Conservation (phyloP, 116 monocot genomes). For the Posidonia oceanica region DNA sequence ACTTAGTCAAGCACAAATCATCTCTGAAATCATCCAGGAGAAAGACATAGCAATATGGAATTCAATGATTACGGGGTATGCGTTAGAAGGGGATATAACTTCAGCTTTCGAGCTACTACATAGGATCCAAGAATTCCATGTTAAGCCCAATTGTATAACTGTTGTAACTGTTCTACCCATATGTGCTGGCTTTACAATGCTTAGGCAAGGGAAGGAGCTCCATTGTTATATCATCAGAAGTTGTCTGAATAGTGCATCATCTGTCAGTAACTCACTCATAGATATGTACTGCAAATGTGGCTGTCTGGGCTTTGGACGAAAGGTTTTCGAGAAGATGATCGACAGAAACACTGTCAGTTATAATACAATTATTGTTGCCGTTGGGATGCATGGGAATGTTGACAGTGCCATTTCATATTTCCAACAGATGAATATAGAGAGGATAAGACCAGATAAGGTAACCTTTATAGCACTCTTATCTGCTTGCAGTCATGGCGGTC, state of each 20-base stretch:
- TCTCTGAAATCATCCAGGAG: conserved; percentile 16
- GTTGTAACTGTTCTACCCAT: conserved; percentile 41
- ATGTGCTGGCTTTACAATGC: conserved; percentile 35
- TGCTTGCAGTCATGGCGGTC: conserved; percentile 44
- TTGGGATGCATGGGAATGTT: conserved; percentile 41
- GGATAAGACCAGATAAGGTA: conserved; percentile 30
- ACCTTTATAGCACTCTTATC: conserved; percentile 48
- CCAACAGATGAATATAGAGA: conserved; percentile 22
- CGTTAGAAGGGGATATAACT: conserved; percentile 14
- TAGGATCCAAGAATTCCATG: conserved; percentile 9
- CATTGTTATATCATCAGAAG: conserved; percentile 28
- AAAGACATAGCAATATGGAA: conserved; percentile 41
- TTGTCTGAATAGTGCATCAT: conserved; percentile 10
- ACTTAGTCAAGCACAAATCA: conserved; percentile 20
- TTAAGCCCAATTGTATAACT: conserved; percentile 33
- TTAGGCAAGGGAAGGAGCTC: conserved; percentile 44
- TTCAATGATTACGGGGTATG: conserved; percentile 50
- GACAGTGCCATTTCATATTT: conserved; percentile 26
- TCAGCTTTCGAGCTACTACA: conserved; percentile 21
- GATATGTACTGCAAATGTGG: conserved; percentile 77
- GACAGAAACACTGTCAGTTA: conserved; percentile 40
- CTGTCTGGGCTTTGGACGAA: conserved; percentile 18
- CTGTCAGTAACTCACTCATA: conserved; percentile 51
- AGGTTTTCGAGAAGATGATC: conserved; percentile 22
- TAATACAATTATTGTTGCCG: conserved; percentile 40